These are phyloP conservation scores for Sporothrix mexicana DNA, from an alignment of 2,329 filamentous ascomycete genomes.

Conservation along the genomic window DNA sequence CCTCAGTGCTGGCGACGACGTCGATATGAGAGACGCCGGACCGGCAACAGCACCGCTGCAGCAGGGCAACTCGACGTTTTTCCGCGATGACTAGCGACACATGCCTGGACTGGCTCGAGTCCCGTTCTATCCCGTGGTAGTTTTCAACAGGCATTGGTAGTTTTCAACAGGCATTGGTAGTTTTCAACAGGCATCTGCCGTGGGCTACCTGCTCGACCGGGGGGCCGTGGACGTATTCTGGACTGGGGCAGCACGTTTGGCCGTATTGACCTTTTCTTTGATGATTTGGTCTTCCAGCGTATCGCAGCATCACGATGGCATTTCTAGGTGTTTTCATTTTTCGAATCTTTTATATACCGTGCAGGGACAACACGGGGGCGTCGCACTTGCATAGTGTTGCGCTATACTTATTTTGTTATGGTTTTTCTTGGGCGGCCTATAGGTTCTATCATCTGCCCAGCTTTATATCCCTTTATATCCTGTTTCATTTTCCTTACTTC, in stretches of 20 bases:
- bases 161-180: background rate
- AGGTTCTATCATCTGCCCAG: background rate
- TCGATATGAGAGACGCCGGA: conserved; percentile 63
- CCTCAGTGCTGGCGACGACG: conserved; percentile 52
- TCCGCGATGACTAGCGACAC: conserved; percentile 49
- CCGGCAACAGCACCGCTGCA: conserved; percentile 61
- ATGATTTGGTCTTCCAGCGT: background rate
- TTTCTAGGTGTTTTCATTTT: background rate
- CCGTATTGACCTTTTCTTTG: background rate
- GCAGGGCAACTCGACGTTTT: conserved; percentile 56
- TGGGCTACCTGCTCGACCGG: background rate
- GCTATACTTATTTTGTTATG: background rate
- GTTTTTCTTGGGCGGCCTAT: conserved; percentile 7
- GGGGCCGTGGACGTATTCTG: background rate
- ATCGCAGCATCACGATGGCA: conserved; percentile 6
- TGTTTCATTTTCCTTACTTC: background rate
- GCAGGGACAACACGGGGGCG: background rate
- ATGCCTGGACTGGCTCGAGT: conserved; percentile 25
- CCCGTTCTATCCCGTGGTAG: conserved; percentile 23
- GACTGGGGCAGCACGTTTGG: background rate
- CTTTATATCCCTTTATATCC: background rate
- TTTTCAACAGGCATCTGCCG: background rate
- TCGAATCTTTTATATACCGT: background rate
- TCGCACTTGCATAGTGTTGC: background rate
- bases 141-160: background rate